These are phyloP conservation scores for Penicillium sp. DNA, from an alignment of 2,329 filamentous ascomycete species.

Conservation along the genomic window DNA sequence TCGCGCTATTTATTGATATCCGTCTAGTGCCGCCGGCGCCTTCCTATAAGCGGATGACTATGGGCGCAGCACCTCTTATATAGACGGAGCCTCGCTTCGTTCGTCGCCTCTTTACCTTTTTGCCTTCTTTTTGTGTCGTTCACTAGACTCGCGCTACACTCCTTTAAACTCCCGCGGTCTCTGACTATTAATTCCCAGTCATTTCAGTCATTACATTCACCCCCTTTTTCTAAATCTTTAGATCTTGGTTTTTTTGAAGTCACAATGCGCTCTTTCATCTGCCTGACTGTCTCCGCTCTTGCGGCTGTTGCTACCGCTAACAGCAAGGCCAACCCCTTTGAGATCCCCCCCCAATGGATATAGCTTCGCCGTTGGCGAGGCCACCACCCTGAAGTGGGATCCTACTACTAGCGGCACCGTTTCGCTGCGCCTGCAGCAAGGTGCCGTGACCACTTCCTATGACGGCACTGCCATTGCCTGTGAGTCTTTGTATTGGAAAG, in stretches of 20 bases:
- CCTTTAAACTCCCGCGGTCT: conserved; percentile 6
- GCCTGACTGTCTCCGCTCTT: conserved; percentile 45
- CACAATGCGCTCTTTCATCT: conserved; percentile 48
- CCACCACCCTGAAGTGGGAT: conserved; percentile 49
- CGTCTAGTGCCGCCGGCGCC: conserved; percentile 1
- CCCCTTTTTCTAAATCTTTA: conserved; percentile 2
- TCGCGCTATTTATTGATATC: background rate
- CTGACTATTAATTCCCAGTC: background rate
- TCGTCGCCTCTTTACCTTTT: background rate
- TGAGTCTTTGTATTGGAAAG: conserved; percentile 30
- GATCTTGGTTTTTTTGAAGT: conserved; percentile 2
- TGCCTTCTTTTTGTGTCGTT: conserved; percentile 1
- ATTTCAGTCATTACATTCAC: background rate
- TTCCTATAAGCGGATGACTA: conserved; percentile 3
- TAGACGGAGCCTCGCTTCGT: background rate
- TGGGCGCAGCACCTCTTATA: background rate
- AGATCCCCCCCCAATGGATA: conserved; percentile 45
- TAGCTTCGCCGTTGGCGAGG: conserved; percentile 46
- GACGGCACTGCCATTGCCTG: conserved; percentile 44
- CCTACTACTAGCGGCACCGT: conserved; percentile 52
- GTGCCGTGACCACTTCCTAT: conserved; percentile 40
- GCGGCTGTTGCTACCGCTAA: conserved; percentile 45
- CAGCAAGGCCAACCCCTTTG: conserved; percentile 49
- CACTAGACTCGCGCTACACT: conserved; percentile 1
- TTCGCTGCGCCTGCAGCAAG: conserved; percentile 51